A percentile compares a stretch with the other conserved stretches of the same genome.
Evolutionary conservation across 148 eudicot species (phyloP).

Genomic region (Vaccinium corymbosum): DNA sequence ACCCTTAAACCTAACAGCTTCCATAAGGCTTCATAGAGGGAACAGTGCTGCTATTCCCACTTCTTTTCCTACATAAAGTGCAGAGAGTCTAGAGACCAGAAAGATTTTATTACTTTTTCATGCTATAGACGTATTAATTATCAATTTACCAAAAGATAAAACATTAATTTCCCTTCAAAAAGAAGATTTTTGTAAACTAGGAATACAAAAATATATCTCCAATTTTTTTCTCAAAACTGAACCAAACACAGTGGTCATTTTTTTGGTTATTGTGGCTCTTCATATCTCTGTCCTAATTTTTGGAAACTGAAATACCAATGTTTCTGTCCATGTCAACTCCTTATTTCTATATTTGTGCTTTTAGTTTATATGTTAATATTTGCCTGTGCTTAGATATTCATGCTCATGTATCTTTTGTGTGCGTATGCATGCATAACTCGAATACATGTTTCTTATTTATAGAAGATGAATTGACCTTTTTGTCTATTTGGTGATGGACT

Average conservation of each 20-base stretch:
- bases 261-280: not conserved
- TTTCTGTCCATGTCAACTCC: not conserved
- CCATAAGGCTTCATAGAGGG: not conserved
- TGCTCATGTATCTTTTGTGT: not conserved
- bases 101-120: not conserved
- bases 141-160: not conserved
- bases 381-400: not conserved
- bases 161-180: not conserved
- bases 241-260: too few species aligned
- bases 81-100: not conserved
- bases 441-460: not conserved
- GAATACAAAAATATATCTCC: not conserved
- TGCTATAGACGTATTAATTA: not conserved
- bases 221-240: too few species aligned
- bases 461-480: not conserved
- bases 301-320: not conserved
- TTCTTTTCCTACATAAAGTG: not conserved
- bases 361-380: not conserved
- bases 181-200: not conserved
- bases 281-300: not conserved
- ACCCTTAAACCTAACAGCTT: not conserved
- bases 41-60: too few species aligned
- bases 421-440: not conserved
- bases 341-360: not conserved
- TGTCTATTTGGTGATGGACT: conserved; percentile 11